These are phyloP conservation scores for Populus davidiana DNA, from an alignment of 345 rosid species.

Conservation along the genomic window DNA sequence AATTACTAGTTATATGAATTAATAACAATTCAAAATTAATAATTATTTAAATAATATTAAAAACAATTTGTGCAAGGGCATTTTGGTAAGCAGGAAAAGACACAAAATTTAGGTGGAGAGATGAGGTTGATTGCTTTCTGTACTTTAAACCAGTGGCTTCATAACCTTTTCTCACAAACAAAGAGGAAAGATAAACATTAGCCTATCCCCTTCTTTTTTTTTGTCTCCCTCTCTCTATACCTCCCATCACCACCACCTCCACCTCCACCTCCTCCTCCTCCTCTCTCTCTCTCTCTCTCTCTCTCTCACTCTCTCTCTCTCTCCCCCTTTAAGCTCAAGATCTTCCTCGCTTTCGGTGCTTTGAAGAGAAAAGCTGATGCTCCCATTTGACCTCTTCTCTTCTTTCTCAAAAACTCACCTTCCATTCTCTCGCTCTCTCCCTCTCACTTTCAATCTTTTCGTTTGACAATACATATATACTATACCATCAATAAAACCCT, in stretches of 20 bases:
- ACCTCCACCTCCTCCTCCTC: neutral
- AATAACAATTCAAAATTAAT: too few species aligned
- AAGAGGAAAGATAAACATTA: constrained; percentile 5
- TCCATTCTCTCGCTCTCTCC: neutral
- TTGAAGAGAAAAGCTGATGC: constrained; percentile 19
- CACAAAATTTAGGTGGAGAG: neutral
- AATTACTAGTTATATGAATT: too few species aligned
- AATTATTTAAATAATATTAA: too few species aligned
- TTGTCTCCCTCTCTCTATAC: neutral
- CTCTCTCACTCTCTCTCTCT: neutral
- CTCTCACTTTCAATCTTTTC: constrained; percentile 5
- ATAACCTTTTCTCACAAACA: neutral
- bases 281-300: neutral
- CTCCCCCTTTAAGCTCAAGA: constrained; percentile 5
- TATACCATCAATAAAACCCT: neutral
- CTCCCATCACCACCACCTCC: neutral
- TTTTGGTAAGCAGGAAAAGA: neutral
- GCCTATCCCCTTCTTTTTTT: constrained; percentile 5
- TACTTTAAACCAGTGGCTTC: constrained; percentile 21
- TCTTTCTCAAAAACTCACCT: neutral
- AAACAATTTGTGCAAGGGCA: constrained; percentile 3
- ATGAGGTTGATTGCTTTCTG: constrained; percentile 10
- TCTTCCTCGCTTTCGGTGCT: constrained; percentile 50
- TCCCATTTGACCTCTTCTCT: constrained; percentile 3
- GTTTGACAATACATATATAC: neutral